These are phyloP conservation scores for Diophrys sp. DNA, from an alignment of 73 alveolate genomes.

Conservation along the genomic window DNA sequence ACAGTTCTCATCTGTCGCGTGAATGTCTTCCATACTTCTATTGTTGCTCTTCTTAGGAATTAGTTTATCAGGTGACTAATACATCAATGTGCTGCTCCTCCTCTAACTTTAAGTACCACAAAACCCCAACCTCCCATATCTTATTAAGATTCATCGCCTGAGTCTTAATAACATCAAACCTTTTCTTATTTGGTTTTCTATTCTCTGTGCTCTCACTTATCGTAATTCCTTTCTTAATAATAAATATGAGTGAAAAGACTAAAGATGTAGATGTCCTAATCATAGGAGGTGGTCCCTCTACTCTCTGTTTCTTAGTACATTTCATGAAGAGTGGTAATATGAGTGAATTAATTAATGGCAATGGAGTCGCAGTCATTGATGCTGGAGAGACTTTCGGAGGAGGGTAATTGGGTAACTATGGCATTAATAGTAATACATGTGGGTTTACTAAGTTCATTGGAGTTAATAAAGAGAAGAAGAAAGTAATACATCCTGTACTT, in stretches of 20 bases:
- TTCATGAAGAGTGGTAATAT: slow-evolving; percentile 9
- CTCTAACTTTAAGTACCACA: too few relatives aligned
- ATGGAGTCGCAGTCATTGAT: slow-evolving; percentile 44
- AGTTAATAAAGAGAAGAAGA: slow-evolving; percentile 20
- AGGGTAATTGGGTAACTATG: slow-evolving; percentile 24
- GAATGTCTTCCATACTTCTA: too few relatives aligned
- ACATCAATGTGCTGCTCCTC: too few relatives aligned
- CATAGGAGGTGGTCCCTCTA: slow-evolving; percentile 57
- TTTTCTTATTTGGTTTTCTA: too few relatives aligned
- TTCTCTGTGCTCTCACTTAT: too few relatives aligned
- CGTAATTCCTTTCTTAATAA: too few relatives aligned
- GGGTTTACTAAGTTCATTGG: slow-evolving; percentile 44
- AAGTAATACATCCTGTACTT: neutral
- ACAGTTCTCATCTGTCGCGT: too few relatives aligned
- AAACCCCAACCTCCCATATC: too few relatives aligned
- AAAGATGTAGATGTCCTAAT: slow-evolving; percentile 26
- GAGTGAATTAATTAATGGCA: slow-evolving; percentile 6
- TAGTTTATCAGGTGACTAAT: too few relatives aligned
- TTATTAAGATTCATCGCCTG: too few relatives aligned
- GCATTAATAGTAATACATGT: slow-evolving; percentile 42
- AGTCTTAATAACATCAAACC: too few relatives aligned
- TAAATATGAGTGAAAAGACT: neutral
- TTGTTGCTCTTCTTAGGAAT: too few relatives aligned
- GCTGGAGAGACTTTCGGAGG: slow-evolving; percentile 35
- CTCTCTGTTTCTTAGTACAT: slow-evolving; percentile 39